These are phyloP conservation scores for Magnusiomyces tetraspermus DNA, from an alignment of 1,139 yeast species.

Conservation along the genomic window DNA sequence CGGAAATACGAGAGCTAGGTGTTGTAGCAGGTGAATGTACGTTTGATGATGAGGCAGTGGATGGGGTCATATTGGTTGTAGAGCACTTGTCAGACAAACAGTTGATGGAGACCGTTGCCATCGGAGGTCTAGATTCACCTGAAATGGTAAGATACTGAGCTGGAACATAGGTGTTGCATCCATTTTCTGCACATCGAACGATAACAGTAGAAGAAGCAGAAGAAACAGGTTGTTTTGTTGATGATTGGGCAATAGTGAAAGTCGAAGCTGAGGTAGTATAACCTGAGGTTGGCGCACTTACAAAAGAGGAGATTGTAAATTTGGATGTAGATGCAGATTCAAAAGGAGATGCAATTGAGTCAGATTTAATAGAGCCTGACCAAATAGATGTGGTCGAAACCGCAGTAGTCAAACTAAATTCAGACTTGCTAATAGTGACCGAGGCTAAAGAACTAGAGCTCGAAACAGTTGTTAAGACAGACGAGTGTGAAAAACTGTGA, in stretches of 20 bases:
- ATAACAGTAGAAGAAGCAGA: not conserved
- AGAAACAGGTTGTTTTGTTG: constrained; percentile 1
- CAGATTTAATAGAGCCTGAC: too few species aligned
- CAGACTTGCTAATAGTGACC: not conserved
- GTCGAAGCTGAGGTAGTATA: not conserved
- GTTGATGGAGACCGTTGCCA: not conserved
- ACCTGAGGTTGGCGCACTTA: not conserved
- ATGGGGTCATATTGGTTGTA: not conserved
- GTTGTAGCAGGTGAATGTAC: not conserved
- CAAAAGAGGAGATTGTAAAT: not conserved
- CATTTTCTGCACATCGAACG: not conserved
- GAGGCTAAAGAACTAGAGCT: not conserved
- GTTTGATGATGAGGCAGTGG: not conserved
- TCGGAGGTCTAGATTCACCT: not conserved
- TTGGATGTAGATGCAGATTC: too few species aligned
- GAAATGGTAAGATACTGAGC: not conserved
- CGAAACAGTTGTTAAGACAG: too few species aligned
- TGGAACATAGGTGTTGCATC: not conserved
- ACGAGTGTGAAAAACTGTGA: too few species aligned
- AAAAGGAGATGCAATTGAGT: too few species aligned
- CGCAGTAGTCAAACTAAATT: too few species aligned
- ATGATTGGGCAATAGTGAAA: not conserved
- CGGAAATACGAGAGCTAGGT: not conserved
- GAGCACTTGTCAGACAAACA: not conserved
- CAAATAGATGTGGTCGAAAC: too few species aligned